These are phyloP conservation scores for Apophysomyces ossiformis DNA, from an alignment of 371 early-diverging fungal genomes.

Conservation along the genomic window DNA sequence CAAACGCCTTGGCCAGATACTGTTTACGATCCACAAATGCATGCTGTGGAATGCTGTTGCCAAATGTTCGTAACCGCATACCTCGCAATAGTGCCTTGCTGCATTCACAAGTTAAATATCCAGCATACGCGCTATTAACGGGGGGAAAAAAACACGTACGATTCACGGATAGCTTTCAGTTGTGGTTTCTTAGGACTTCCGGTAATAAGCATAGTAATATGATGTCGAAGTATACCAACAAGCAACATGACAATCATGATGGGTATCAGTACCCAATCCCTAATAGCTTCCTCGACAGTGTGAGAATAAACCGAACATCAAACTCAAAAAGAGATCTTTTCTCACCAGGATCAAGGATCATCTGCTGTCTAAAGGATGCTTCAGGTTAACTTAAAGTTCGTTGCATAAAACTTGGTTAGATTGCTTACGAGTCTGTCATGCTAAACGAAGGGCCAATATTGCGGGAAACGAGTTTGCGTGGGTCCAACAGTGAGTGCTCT, in stretches of 20 bases:
- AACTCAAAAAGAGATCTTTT: not conserved
- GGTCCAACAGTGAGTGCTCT: not conserved
- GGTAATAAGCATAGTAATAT: slow-evolving; percentile 86
- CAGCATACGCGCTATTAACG: not conserved
- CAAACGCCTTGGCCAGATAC: slow-evolving; percentile 78
- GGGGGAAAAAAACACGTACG: slow-evolving; percentile 40
- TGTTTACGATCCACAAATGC: slow-evolving; percentile 76
- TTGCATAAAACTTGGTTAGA: not conserved
- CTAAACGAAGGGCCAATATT: not conserved
- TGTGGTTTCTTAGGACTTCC: slow-evolving; percentile 79
- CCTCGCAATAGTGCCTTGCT: slow-evolving; percentile 82
- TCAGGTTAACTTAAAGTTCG: not conserved
- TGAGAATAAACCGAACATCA: not conserved
- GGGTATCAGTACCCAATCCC: slow-evolving; percentile 95
- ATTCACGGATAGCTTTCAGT: slow-evolving; percentile 79
- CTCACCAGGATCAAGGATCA: slow-evolving; percentile 72
- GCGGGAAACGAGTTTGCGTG: not conserved
- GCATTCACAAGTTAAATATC: not conserved
- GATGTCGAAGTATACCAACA: slow-evolving; percentile 86
- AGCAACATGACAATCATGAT: slow-evolving; percentile 97
- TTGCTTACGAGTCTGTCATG: slow-evolving; percentile 25
- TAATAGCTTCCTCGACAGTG: slow-evolving; percentile 61
- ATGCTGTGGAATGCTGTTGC: slow-evolving; percentile 68
- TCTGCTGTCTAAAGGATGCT: slow-evolving; percentile 43
- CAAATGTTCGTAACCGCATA: slow-evolving; percentile 68